These are phyloP conservation scores for Colletotrichum neosansevieriae DNA, from an alignment of 2,329 filamentous ascomycete genomes.

Conservation along the genomic window DNA sequence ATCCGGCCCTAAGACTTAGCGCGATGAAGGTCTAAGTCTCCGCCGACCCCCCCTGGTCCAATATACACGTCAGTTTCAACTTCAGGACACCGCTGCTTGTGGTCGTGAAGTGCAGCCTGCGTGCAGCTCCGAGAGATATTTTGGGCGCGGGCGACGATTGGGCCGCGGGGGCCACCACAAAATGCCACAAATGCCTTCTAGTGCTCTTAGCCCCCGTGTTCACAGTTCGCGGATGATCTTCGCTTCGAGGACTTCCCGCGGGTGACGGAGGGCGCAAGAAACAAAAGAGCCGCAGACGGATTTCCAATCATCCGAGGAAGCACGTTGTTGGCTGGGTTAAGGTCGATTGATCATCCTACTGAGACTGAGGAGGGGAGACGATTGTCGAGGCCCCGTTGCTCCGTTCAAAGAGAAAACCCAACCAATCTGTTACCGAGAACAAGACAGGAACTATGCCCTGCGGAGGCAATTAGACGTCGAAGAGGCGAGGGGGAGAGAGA, in stretches of 20 bases:
- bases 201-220: slow-evolving; percentile 22
- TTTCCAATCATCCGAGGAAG: not conserved
- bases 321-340: slow-evolving; percentile 1
- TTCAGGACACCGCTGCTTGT: slow-evolving; percentile 37
- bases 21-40: slow-evolving; percentile 20
- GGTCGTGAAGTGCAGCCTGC: slow-evolving; percentile 22
- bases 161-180: not conserved
- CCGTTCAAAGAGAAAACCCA: not conserved
- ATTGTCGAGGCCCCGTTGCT: not conserved
- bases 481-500: slow-evolving; percentile 8
- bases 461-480: not conserved
- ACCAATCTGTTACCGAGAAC: slow-evolving; percentile 20
- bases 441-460: slow-evolving; percentile 5
- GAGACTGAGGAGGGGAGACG: not conserved
- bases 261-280: not conserved
- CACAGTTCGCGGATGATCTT: slow-evolving; percentile 34
- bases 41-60: slow-evolving; percentile 5
- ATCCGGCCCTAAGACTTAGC: slow-evolving; percentile 25
- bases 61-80: slow-evolving; percentile 41
- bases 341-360: not conserved
- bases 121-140: slow-evolving; percentile 35
- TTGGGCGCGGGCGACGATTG: slow-evolving; percentile 16
- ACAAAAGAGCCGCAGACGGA: slow-evolving; percentile 35
- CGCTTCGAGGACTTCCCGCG: slow-evolving; percentile 4
- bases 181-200: not conserved